These are phyloP conservation scores for Fusarium devonianum DNA, from an alignment of 2,329 filamentous ascomycete species.

Conservation along the genomic window DNA sequence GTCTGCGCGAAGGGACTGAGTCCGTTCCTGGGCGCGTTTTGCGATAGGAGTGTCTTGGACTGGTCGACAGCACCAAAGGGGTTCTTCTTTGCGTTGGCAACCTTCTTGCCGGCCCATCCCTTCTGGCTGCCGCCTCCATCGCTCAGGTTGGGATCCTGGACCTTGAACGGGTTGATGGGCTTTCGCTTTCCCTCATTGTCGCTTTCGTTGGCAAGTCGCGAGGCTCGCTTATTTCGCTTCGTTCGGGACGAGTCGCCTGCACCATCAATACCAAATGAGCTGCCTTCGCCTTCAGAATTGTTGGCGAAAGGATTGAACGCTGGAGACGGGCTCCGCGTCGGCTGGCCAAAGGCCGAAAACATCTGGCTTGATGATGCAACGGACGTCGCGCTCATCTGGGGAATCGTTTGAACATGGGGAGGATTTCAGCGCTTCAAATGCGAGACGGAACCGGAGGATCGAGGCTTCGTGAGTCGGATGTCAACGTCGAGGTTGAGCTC, in stretches of 20 bases:
- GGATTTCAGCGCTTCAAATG: slow-evolving; percentile 26
- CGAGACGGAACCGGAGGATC: slow-evolving; percentile 16
- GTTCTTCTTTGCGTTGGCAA: slow-evolving; percentile 26
- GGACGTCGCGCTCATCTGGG: slow-evolving; percentile 49
- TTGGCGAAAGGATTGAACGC: slow-evolving; percentile 48
- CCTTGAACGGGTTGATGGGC: slow-evolving; percentile 40
- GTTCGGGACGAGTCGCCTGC: slow-evolving; percentile 39
- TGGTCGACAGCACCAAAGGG: slow-evolving; percentile 14
- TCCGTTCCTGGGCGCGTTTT: slow-evolving; percentile 31
- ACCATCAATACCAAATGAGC: slow-evolving; percentile 45
- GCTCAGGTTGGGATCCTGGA: slow-evolving; percentile 37
- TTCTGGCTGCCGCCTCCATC: slow-evolving; percentile 38
- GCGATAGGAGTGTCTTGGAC: slow-evolving; percentile 21
- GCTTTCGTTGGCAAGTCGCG: slow-evolving; percentile 40
- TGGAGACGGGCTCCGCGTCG: slow-evolving; percentile 47
- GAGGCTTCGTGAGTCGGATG: slow-evolving; percentile 16
- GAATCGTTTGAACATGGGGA: slow-evolving; percentile 46
- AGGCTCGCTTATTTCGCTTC: slow-evolving; percentile 40
- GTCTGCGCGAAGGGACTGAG: slow-evolving; percentile 29
- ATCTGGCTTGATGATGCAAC: slow-evolving; percentile 53
- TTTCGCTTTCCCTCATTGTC: slow-evolving; percentile 40
- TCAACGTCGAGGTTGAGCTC: slow-evolving; percentile 27
- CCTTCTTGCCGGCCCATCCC: slow-evolving; percentile 35
- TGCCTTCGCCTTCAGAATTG: slow-evolving; percentile 31
- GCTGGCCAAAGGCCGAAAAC: slow-evolving; percentile 49